Conservation (phyloP, 83 land plant genomes). For the Thuja plicata region DNA sequence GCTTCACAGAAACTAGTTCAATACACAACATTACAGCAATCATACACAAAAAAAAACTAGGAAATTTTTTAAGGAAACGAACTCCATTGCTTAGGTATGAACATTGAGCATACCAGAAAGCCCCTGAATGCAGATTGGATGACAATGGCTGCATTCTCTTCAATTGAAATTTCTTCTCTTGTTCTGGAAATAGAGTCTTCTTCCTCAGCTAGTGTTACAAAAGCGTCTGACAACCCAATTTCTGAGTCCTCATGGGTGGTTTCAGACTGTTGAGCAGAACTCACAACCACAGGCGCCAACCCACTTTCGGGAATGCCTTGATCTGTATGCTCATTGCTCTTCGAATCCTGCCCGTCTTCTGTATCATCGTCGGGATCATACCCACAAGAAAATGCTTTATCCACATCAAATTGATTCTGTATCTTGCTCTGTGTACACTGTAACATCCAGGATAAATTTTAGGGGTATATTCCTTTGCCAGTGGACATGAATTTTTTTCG, state of each 20-base stretch:
- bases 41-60: background rate
- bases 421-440: background rate
- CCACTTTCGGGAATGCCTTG: background rate
- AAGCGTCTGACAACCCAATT: background rate
- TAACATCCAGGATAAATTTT: background rate
- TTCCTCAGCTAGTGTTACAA: background rate
- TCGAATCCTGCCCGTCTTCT: background rate
- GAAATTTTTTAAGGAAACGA: background rate
- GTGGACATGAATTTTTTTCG: background rate
- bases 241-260: background rate
- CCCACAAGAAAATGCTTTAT: background rate
- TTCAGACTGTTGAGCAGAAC: background rate
- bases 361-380: conserved; percentile 8
- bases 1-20: background rate
- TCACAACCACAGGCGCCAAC: background rate
- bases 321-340: background rate
- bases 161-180: background rate
- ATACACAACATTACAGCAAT: background rate
- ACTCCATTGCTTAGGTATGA: background rate
- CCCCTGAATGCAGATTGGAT: conserved; percentile 54
- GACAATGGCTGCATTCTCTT: conserved; percentile 43
- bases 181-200: background rate
- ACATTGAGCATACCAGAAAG: conserved; percentile 32
- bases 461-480: background rate
- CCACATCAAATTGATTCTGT: background rate